phyloP scores from a whole-genome alignment of 768 basidiomycete genomes.

The Suillus americanus region DNA sequence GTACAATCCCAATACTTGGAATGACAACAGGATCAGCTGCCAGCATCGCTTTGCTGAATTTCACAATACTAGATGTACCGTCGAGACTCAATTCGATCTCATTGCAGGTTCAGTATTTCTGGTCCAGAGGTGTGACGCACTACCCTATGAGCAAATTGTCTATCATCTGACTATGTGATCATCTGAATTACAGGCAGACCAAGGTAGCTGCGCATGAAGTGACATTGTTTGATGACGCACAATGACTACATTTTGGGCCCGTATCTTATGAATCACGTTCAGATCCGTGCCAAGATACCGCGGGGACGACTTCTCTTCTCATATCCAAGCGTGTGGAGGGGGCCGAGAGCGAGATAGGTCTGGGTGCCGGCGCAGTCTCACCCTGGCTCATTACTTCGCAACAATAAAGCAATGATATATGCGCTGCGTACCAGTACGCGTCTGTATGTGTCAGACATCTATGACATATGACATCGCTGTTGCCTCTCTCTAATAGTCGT shows the following conservation, averaged over 20 bases:
- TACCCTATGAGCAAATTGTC: not conserved
- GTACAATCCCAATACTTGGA: not conserved
- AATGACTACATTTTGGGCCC: not conserved
- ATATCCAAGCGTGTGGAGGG: not conserved
- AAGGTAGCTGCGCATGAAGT: not conserved
- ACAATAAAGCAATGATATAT: not conserved
- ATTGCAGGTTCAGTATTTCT: not conserved
- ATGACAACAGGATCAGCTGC: not conserved
- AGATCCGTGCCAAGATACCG: not conserved
- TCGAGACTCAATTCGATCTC: not conserved
- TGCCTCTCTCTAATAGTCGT: not conserved
- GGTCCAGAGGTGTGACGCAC: not conserved
- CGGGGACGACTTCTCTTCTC: not conserved
- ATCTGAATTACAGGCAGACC: not conserved
- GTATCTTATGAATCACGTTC: not conserved
- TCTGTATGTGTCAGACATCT: not conserved
- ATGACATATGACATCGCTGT: not conserved
- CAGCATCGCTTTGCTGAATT: not conserved
- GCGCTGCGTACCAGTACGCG: not conserved
- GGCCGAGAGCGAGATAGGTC: not conserved
- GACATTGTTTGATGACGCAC: not conserved
- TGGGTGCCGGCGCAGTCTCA: not conserved
- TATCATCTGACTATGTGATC: not conserved
- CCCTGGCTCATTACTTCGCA: not conserved
- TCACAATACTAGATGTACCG: not conserved